These are phyloP conservation scores for Starmerella apis DNA, from an alignment of 805 yeast species.

Conservation along the genomic window DNA sequence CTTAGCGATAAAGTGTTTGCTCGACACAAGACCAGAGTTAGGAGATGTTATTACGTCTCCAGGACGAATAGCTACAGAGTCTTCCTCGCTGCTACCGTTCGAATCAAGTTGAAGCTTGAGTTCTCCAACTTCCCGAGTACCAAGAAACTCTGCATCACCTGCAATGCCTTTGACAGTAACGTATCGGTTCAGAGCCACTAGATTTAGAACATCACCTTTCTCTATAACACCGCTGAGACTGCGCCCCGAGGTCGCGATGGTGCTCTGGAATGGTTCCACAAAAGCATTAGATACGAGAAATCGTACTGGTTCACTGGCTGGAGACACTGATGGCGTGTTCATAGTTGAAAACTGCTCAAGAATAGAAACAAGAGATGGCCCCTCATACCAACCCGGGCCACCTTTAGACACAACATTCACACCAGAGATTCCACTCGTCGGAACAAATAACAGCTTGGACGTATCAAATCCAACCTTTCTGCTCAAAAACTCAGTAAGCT, in stretches of 20 bases:
- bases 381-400: conserved; percentile 37
- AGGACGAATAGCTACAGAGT: conserved; percentile 41
- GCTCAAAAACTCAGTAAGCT: conserved; percentile 44
- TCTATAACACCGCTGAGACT: conserved; percentile 59
- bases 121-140: conserved; percentile 47
- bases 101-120: conserved; percentile 34
- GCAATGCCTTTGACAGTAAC: conserved; percentile 20
- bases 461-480: conserved; percentile 41
- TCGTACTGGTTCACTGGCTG: conserved; percentile 33
- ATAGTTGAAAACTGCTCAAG: conserved; percentile 28
- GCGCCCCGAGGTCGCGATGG: conserved; percentile 52
- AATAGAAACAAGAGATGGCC: conserved; percentile 36
- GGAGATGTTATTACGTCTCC: conserved; percentile 56
- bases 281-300: conserved; percentile 56
- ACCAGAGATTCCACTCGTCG: conserved; percentile 62
- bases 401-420: conserved; percentile 47
- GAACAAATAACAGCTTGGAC: conserved; percentile 42
- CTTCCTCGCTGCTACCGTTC: conserved; percentile 1
- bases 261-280: conserved; percentile 40
- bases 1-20: conserved; percentile 44
- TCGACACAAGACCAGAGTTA: conserved; percentile 39
- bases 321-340: conserved; percentile 9
- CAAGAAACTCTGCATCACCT: conserved; percentile 34
- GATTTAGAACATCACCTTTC: conserved; percentile 51
- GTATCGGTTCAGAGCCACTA: conserved; percentile 27